Percentiles rank a stretch among this genome's conserved stretches.
Conservation (phyloP, 106 monocot genomes). For the Posidonia australis region DNA sequence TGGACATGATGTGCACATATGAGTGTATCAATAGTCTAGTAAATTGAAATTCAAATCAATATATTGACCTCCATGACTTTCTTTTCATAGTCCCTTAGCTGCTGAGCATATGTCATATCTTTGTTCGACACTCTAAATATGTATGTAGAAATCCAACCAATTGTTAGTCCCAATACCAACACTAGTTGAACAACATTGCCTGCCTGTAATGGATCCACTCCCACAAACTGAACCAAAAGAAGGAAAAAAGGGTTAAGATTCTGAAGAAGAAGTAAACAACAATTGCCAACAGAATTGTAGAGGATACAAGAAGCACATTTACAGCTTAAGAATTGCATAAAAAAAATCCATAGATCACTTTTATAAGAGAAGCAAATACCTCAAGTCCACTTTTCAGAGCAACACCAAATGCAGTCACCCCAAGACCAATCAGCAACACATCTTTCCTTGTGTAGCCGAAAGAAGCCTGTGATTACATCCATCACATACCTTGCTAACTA, state of each 20-base stretch:
- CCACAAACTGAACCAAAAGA: conserved; percentile 45
- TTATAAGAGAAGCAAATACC: conserved; percentile 25
- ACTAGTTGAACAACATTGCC: conserved; percentile 89
- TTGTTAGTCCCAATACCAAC: conserved; percentile 73
- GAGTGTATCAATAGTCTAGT: background rate
- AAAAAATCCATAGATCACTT: background rate
- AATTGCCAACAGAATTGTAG: background rate
- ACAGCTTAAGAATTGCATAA: background rate
- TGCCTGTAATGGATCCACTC: conserved; percentile 81
- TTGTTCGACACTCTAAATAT: conserved; percentile 95
- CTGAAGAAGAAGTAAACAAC: no score
- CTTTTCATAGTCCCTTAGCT: conserved; percentile 83
- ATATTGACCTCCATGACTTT: conserved; percentile 88
- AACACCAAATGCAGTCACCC: conserved; percentile 49
- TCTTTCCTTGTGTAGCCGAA: conserved; percentile 96
- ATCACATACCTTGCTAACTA: background rate
- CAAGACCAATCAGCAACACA: conserved; percentile 87
- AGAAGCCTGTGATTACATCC: conserved; percentile 27
- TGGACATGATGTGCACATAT: no score
- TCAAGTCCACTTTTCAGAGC: conserved; percentile 84
- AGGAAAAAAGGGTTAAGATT: background rate
- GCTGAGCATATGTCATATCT: conserved; percentile 94
- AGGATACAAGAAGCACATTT: background rate
- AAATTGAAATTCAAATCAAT: background rate
- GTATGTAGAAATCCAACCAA: conserved; percentile 94